A percentile compares a stretch with the other conserved stretches of the same genome.
phyloP scores from a whole-genome alignment of 345 rosid species.

The Fremontodendron californicum region DNA sequence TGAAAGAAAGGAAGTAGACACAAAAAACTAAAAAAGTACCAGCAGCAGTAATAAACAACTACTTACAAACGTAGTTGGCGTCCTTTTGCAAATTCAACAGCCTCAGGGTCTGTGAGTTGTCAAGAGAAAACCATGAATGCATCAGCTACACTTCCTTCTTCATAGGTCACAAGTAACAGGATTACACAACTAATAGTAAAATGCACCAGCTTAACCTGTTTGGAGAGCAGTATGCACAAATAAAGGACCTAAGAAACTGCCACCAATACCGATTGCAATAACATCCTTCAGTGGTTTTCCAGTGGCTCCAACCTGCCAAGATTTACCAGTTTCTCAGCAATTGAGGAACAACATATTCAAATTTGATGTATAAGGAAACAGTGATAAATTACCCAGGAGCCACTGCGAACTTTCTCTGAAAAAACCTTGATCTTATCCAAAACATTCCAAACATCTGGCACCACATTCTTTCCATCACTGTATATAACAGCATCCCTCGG shows the following conservation, averaged over 20 bases:
- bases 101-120: conserved; percentile 68
- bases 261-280: conserved; percentile 89
- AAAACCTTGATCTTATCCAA: conserved; percentile 81
- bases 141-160: neutral
- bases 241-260: conserved; percentile 95
- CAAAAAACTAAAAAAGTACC: neutral
- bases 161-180: neutral
- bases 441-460: conserved; percentile 90
- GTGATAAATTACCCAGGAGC: conserved; percentile 70
- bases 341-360: conserved; percentile 7
- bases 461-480: conserved; percentile 88
- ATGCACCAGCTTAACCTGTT: conserved; percentile 46
- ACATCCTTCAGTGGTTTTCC: conserved; percentile 86
- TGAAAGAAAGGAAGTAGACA: neutral
- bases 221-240: conserved; percentile 94
- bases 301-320: conserved; percentile 85
- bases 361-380: conserved; percentile 3
- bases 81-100: conserved; percentile 63
- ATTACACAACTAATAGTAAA: conserved; percentile 5
- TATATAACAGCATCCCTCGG: conserved; percentile 67
- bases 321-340: conserved; percentile 21
- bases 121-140: conserved; percentile 18
- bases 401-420: conserved; percentile 85
- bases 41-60: neutral
- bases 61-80: conserved; percentile 90